Conservation (phyloP, 2,329 filamentous ascomycete genomes). For the Beauveria sp. region DNA sequence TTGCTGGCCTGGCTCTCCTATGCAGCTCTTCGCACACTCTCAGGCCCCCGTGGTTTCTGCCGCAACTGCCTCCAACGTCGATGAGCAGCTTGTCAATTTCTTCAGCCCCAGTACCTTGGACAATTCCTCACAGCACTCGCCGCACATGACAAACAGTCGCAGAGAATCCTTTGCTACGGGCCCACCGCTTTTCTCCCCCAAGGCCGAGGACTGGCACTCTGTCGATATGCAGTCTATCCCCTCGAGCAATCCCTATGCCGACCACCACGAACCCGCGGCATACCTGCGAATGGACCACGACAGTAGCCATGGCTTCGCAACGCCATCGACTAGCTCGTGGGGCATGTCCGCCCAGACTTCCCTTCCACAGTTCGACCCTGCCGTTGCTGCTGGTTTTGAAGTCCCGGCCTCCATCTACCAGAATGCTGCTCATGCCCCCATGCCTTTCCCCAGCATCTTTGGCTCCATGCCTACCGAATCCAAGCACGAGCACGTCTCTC, state of each 20-base stretch:
- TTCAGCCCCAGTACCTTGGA: constrained; percentile 31
- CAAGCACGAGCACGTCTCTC: constrained; percentile 32
- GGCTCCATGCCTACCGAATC: constrained; percentile 41
- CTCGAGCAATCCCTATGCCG: constrained; percentile 57
- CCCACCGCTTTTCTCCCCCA: constrained; percentile 53
- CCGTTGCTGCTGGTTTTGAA: constrained; percentile 50
- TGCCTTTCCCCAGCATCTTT: constrained; percentile 51
- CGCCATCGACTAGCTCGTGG: constrained; percentile 36
- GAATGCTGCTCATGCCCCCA: constrained; percentile 42
- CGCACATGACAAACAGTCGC: constrained; percentile 53
- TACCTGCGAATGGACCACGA: constrained; percentile 57
- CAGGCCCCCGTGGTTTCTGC: neutral
- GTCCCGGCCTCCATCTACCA: constrained; percentile 45
- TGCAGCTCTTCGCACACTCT: constrained; percentile 1
- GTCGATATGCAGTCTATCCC: constrained; percentile 57
- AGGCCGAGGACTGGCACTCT: constrained; percentile 56
- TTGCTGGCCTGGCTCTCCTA: neutral
- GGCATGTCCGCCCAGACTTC: constrained; percentile 64
- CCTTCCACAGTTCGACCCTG: constrained; percentile 59
- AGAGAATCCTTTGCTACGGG: constrained; percentile 56
- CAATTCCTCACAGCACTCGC: constrained; percentile 56
- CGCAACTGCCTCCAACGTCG: constrained; percentile 1
- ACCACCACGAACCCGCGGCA: constrained; percentile 51
- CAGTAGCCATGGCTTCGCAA: constrained; percentile 34
- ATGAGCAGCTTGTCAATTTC: constrained; percentile 2